phyloP scores from a whole-genome alignment of 1,139 yeast species.

The Yarrowia galli region DNA sequence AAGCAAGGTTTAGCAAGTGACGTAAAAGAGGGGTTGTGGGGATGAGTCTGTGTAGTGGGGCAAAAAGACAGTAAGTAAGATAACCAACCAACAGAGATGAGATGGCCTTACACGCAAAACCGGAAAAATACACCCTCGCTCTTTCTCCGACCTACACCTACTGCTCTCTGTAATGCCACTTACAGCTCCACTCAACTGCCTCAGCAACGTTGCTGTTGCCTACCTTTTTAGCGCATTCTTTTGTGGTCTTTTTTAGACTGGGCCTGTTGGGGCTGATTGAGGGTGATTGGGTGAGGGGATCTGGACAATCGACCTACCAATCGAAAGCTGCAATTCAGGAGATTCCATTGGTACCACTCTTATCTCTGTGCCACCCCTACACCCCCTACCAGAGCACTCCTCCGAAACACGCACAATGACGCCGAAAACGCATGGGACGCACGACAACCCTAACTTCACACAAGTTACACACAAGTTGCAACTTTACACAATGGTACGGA shows the following conservation, averaged over 20 bases:
- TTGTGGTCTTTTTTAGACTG: not conserved
- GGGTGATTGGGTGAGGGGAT: not conserved
- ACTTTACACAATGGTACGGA: not conserved
- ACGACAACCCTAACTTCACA: not conserved
- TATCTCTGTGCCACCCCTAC: no score
- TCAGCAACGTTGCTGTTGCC: conserved; percentile 3
- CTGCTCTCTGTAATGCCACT: no score
- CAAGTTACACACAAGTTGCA: no score
- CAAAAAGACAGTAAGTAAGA: not conserved
- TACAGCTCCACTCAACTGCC: not conserved
- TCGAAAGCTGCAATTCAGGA: not conserved
- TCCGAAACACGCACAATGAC: not conserved
- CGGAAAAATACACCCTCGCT: no score
- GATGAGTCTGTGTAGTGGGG: not conserved
- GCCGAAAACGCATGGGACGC: not conserved
- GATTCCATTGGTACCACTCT: not conserved
- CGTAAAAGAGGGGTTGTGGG: conserved; percentile 19
- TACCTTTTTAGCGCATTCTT: conserved; percentile 14
- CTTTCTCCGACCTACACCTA: no score
- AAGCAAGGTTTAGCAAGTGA: conserved; percentile 29
- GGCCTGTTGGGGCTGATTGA: not conserved
- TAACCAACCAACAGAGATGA: no score
- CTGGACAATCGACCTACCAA: not conserved
- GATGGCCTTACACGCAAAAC: no score
- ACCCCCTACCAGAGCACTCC: not conserved